These are phyloP conservation scores for Eudorina sp. DNA, from an alignment of 139 green algal species.

Conservation along the genomic window DNA sequence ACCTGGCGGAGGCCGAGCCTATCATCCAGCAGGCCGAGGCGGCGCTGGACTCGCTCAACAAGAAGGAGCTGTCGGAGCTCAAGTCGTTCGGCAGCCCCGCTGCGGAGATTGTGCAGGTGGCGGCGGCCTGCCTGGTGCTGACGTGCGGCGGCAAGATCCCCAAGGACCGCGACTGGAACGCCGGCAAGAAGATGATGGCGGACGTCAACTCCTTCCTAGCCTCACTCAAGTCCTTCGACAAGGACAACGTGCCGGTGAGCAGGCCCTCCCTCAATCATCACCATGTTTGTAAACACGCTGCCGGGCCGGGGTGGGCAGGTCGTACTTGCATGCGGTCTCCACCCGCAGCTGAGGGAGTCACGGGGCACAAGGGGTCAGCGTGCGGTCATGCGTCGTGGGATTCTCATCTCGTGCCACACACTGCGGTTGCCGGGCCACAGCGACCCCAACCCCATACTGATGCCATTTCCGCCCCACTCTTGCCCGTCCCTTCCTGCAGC, in stretches of 20 bases:
- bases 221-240: slow-evolving; percentile 90
- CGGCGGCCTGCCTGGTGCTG: slow-evolving; percentile 84
- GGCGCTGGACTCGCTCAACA: slow-evolving; percentile 92
- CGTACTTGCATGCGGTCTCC: too few species aligned
- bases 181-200: slow-evolving; percentile 90
- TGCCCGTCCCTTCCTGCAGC: too few species aligned
- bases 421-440: too few species aligned
- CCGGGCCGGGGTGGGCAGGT: too few species aligned
- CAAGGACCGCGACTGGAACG: slow-evolving; percentile 89
- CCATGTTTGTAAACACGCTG: too few species aligned
- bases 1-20: slow-evolving; percentile 90
- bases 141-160: slow-evolving; percentile 90
- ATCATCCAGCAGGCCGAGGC: slow-evolving; percentile 84
- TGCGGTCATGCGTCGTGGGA: too few species aligned
- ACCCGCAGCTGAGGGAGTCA: too few species aligned
- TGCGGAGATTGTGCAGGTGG: slow-evolving; percentile 90
- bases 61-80: slow-evolving; percentile 90
- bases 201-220: slow-evolving; percentile 93
- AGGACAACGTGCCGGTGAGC: slow-evolving; percentile 88
- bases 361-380: too few species aligned
- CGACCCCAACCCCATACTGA: too few species aligned
- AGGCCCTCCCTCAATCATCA: too few species aligned
- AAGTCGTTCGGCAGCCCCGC: slow-evolving; percentile 93
- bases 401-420: too few species aligned
- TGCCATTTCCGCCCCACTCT: too few species aligned